A percentile compares a stretch with the other conserved stretches of the same genome.
These are phyloP conservation scores for Scalesia atractyloides DNA, from an alignment of 129 eudicot genomes.

Conservation along the genomic window DNA sequence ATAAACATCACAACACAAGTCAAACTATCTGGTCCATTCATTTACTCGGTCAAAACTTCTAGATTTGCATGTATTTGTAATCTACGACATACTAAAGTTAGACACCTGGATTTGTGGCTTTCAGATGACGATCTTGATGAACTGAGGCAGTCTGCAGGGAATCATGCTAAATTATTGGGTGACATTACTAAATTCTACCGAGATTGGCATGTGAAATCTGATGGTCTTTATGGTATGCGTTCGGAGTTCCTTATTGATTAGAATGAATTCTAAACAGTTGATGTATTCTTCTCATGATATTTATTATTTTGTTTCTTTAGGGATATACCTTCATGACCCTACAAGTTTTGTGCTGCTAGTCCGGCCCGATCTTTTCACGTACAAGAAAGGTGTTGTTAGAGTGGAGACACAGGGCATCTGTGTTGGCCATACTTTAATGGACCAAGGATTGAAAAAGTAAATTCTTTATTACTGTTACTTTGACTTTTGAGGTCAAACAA, in stretches of 20 bases:
- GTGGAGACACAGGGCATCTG: conserved; percentile 98
- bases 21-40: conserved; percentile 69
- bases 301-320: conserved; percentile 31
- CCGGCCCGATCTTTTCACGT: conserved; percentile 86
- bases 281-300: not conserved
- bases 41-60: not conserved
- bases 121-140: conserved; percentile 66
- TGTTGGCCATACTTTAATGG: conserved; percentile 84
- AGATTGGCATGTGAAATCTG: conserved; percentile 96
- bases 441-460: conserved; percentile 86
- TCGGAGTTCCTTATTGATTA: not conserved
- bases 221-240: conserved; percentile 73
- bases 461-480: conserved; percentile 6
- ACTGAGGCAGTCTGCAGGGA: conserved; percentile 67
- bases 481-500: conserved; percentile 19
- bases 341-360: conserved; percentile 79
- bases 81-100: conserved; percentile 1
- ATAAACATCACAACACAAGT: conserved; percentile 96
- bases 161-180: conserved; percentile 56
- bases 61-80: not conserved
- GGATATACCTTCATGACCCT: conserved; percentile 89
- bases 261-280: not conserved
- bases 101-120: conserved; percentile 15
- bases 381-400: conserved; percentile 84
- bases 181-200: conserved; percentile 86